Conservation (phyloP, 106 monocot genomes). For the Vanilla planifolia region DNA sequence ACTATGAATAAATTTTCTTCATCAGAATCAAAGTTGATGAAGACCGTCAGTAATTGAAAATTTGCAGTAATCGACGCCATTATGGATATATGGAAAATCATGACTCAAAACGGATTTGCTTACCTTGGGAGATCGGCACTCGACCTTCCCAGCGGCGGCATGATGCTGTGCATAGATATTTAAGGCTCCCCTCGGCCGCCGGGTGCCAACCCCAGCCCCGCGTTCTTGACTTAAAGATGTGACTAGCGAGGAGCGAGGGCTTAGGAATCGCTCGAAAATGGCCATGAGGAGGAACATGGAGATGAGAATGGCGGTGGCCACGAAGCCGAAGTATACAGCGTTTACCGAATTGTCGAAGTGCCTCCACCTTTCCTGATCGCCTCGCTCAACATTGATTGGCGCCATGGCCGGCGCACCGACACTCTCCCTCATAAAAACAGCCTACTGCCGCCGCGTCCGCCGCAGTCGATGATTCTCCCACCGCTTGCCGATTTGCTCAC, state of each 20-base stretch:
- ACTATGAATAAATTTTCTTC: no score
- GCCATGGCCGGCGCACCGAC: slow-evolving; percentile 22
- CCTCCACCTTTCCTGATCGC: slow-evolving; percentile 32
- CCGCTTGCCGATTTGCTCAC: background rate
- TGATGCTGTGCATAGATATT: slow-evolving; percentile 27
- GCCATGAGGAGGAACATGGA: slow-evolving; percentile 76
- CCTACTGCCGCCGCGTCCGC: no score
- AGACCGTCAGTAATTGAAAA: no score
- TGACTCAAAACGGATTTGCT: no score
- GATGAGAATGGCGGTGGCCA: slow-evolving; percentile 63
- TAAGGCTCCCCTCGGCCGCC: background rate
- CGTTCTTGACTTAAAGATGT: background rate
- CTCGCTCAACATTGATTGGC: slow-evolving; percentile 11
- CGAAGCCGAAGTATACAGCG: slow-evolving; percentile 61
- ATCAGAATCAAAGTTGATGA: no score
- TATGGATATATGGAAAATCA: no score
- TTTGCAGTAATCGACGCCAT: no score
- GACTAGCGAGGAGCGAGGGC: slow-evolving; percentile 8
- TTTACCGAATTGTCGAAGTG: slow-evolving; percentile 43
- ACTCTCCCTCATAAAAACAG: slow-evolving; percentile 15
- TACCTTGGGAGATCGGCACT: slow-evolving; percentile 34
- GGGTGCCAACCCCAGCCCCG: background rate
- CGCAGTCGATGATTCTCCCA: no score
- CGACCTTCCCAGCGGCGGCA: slow-evolving; percentile 24
- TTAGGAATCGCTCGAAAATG: slow-evolving; percentile 57